Evolutionary conservation across 345 rosid genomes (phyloP).

Genomic region (Conringia planisiliqua): DNA sequence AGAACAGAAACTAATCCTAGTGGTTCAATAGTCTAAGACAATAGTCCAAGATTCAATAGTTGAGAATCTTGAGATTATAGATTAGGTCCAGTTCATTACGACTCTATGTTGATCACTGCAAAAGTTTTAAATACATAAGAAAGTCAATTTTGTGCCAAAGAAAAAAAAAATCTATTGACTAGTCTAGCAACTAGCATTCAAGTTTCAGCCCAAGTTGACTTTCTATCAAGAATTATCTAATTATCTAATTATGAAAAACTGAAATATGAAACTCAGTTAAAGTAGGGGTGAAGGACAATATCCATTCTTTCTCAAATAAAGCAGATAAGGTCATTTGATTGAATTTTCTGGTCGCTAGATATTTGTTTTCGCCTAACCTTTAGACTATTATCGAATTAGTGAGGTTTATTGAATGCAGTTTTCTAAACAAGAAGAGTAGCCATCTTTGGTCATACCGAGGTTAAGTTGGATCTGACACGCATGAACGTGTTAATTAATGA

Average conservation of each 20-base stretch:
- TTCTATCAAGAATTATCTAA: not conserved
- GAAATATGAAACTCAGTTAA: not conserved
- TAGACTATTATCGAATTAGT: not conserved
- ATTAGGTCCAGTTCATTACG: not conserved
- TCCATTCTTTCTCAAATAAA: not conserved
- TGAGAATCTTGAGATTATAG: not conserved
- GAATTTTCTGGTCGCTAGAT: not conserved
- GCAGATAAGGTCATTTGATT: not conserved
- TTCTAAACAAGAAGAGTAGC: not conserved
- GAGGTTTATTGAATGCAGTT: not conserved
- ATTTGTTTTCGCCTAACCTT: conserved; percentile 1
- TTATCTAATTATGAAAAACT: not conserved
- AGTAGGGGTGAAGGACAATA: not conserved
- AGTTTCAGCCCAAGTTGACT: not conserved
- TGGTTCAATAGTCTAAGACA: not conserved
- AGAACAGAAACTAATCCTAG: not conserved
- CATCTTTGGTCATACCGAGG: conserved; percentile 9
- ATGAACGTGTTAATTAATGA: conserved; percentile 27
- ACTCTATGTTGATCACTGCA: not conserved
- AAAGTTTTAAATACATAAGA: not conserved
- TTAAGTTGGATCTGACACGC: conserved; percentile 26
- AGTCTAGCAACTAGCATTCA: not conserved
- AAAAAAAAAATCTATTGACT: not conserved
- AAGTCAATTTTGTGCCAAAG: not conserved
- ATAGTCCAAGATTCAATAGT: not conserved